phyloP scores from a whole-genome alignment of 352 stramenopile genomes.

The Phytophthora pisi region DNA sequence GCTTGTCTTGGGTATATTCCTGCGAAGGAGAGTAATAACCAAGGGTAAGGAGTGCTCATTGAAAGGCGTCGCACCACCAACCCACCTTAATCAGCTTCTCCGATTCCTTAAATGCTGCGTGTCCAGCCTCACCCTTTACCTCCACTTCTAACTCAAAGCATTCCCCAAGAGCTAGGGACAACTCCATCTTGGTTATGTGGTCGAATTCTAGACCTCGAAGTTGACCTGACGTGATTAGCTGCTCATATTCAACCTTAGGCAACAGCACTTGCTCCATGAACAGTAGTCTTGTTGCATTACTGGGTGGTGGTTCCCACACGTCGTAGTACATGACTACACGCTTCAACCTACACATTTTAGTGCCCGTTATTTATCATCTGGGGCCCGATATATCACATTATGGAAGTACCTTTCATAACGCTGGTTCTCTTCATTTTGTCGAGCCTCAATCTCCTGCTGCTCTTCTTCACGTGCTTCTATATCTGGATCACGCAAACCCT shows the following conservation, averaged over 20 bases:
- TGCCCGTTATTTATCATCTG: neutral
- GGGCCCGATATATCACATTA: neutral
- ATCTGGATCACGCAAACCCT: conserved; percentile 45
- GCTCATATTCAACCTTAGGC: conserved; percentile 73
- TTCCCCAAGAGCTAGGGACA: conserved; percentile 79
- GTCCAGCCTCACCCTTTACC: conserved; percentile 45
- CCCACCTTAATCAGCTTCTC: conserved; percentile 54
- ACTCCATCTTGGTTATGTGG: conserved; percentile 86
- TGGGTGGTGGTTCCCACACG: conserved; percentile 87
- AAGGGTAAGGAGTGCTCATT: neutral
- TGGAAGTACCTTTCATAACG: conserved; percentile 54
- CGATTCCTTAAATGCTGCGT: conserved; percentile 47
- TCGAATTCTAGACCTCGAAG: conserved; percentile 80
- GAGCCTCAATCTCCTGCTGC: conserved; percentile 48
- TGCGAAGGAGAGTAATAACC: neutral
- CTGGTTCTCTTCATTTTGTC: conserved; percentile 55
- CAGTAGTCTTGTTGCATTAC: conserved; percentile 65
- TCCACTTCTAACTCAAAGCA: conserved; percentile 88
- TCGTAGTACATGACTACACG: conserved; percentile 85
- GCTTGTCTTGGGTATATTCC: conserved; percentile 42
- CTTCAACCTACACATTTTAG: conserved; percentile 50
- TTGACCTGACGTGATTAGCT: conserved; percentile 64
- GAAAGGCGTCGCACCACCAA: neutral
- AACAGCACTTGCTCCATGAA: conserved; percentile 91
- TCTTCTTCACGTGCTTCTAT: conserved; percentile 55